Percentiles rank a stretch among this genome's conserved stretches.
phyloP scores from a whole-genome alignment of 768 basidiomycete species.

The Kondoa malvinella region DNA sequence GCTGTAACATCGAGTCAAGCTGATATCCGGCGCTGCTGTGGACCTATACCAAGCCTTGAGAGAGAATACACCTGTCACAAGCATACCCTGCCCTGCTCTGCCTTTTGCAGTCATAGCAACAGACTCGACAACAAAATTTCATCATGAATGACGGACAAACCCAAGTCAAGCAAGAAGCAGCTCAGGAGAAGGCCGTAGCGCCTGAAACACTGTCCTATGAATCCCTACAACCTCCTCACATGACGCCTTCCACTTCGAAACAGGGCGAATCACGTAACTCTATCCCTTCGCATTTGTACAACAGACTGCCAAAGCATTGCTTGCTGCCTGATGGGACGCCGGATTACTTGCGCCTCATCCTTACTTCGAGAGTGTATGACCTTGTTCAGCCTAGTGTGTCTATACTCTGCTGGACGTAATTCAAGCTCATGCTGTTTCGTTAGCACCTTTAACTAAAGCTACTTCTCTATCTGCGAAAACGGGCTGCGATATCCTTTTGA shows the following conservation, averaged over 20 bases:
- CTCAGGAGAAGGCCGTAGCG: background rate
- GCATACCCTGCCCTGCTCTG: too few species aligned
- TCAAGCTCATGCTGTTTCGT: constrained; percentile 29
- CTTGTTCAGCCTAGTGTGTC: constrained; percentile 46
- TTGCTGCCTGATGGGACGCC: constrained; percentile 52
- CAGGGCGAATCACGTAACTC: constrained; percentile 10
- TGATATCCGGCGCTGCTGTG: too few species aligned
- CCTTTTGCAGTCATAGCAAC: too few species aligned
- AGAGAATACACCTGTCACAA: too few species aligned
- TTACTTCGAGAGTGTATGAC: constrained; percentile 77
- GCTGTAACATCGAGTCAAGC: too few species aligned
- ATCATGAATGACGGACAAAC: background rate
- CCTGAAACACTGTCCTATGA: background rate
- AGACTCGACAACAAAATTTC: background rate
- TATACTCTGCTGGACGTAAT: background rate
- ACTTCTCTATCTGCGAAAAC: constrained; percentile 69
- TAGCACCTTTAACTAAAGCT: constrained; percentile 63
- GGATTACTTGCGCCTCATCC: constrained; percentile 72
- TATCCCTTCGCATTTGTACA: constrained; percentile 32
- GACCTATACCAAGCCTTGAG: too few species aligned
- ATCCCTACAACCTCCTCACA: background rate
- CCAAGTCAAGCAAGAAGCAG: background rate
- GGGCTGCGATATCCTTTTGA: constrained; percentile 87
- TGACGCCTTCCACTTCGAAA: background rate
- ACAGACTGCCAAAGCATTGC: constrained; percentile 46